Percentiles rank a stretch among this genome's conserved stretches.
phyloP scores from a whole-genome alignment of 2,329 filamentous ascomycete genomes.

The Whalleya microplaca region DNA sequence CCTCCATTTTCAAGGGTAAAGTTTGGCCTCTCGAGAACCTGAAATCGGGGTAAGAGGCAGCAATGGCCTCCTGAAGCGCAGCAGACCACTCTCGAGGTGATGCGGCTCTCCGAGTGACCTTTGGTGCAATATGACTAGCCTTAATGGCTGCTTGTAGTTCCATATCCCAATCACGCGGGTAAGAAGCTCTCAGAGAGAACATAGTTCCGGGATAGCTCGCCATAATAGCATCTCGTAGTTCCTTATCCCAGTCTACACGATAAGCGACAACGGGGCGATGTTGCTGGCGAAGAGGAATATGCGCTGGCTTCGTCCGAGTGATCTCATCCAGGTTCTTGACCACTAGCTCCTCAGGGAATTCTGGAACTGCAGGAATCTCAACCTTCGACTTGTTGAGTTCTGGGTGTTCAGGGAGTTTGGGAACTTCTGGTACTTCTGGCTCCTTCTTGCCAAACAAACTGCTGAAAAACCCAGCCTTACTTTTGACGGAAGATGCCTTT shows the following conservation, averaged over 20 bases:
- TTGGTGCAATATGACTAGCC: slow-evolving; percentile 23
- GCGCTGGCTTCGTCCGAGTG: slow-evolving; percentile 17
- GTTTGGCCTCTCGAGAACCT: slow-evolving; percentile 27
- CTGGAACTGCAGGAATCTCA: slow-evolving; percentile 16
- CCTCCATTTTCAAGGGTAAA: slow-evolving; percentile 27
- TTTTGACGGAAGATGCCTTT: slow-evolving; percentile 27
- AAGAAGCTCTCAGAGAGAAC: slow-evolving; percentile 21
- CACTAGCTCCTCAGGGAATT: slow-evolving; percentile 24
- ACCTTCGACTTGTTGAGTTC: background rate
- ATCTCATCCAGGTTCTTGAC: slow-evolving; percentile 30
- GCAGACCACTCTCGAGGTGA: slow-evolving; percentile 40
- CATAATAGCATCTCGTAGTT: slow-evolving; percentile 37
- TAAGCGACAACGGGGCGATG: slow-evolving; percentile 31
- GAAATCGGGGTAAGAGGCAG: slow-evolving; percentile 35
- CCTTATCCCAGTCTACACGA: slow-evolving; percentile 41
- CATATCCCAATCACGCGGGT: slow-evolving; percentile 31
- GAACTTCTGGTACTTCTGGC: slow-evolving; percentile 6
- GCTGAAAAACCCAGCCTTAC: slow-evolving; percentile 24
- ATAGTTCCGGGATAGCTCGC: slow-evolving; percentile 33
- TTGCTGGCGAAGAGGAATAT: slow-evolving; percentile 29
- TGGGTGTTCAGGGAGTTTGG: slow-evolving; percentile 8
- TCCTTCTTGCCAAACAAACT: slow-evolving; percentile 31
- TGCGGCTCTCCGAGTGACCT: slow-evolving; percentile 19
- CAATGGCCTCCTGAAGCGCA: slow-evolving; percentile 43
- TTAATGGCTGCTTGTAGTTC: slow-evolving; percentile 29